phyloP scores from a whole-genome alignment of 768 basidiomycete species.

The Leucogyrophana mollusca region DNA sequence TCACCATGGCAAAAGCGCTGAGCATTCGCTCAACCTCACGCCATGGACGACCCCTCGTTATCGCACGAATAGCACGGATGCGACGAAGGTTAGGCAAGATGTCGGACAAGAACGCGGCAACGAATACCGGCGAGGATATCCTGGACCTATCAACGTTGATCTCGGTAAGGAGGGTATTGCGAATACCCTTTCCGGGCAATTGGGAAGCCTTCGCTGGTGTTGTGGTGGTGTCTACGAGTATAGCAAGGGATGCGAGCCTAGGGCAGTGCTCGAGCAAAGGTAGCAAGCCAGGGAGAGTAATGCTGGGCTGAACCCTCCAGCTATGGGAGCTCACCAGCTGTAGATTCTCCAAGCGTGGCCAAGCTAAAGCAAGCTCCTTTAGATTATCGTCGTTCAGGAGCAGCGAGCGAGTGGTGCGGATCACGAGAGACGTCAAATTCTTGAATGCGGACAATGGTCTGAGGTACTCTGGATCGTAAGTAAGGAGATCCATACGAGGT shows the following conservation, averaged over 20 bases:
- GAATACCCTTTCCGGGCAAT: background rate
- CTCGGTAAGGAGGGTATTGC: background rate
- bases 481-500: too few species aligned
- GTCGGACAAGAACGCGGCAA: conserved; percentile 2
- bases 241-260: background rate
- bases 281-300: conserved; percentile 4
- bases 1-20: too few species aligned
- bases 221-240: conserved; percentile 2
- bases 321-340: conserved; percentile 3
- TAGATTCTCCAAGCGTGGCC: conserved; percentile 3
- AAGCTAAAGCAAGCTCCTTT: conserved; percentile 5
- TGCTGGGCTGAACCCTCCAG: conserved; percentile 1
- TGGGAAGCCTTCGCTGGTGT: conserved; percentile 3
- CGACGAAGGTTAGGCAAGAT: too few species aligned
- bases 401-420: background rate
- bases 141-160: conserved; percentile 4
- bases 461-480: too few species aligned
- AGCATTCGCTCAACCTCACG: too few species aligned
- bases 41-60: too few species aligned
- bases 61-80: too few species aligned
- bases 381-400: conserved; percentile 5
- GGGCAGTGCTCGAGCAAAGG: conserved; percentile 6
- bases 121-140: background rate
- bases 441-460: conserved; percentile 3
- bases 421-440: conserved; percentile 1